A percentile compares a stretch with the other conserved stretches of the same genome.
Conservation (phyloP, 345 rosid species). For the Xanthoceras sorbifolium region DNA sequence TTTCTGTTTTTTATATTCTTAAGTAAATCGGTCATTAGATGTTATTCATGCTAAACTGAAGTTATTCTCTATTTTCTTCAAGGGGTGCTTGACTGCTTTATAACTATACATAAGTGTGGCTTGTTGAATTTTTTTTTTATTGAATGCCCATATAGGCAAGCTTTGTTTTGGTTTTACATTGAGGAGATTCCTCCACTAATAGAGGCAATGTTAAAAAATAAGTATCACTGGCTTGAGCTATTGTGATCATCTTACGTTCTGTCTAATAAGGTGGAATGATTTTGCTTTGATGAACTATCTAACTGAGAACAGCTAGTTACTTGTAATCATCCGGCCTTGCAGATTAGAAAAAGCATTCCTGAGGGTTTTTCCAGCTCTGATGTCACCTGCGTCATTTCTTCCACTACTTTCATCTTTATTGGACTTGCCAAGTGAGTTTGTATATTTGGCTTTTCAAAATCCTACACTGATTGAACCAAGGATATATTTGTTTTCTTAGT, state of each 20-base stretch:
- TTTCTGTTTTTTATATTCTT: neutral
- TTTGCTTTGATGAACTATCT: neutral
- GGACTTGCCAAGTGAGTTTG: slow-evolving; percentile 83
- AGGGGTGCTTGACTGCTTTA: neutral
- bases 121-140: neutral
- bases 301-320: slow-evolving; percentile 10
- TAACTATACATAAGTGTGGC: neutral
- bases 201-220: neutral
- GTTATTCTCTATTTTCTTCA: neutral
- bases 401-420: slow-evolving; percentile 83
- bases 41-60: neutral
- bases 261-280: neutral
- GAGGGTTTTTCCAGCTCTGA: slow-evolving; percentile 72
- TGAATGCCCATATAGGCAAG: neutral
- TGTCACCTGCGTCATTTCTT: slow-evolving; percentile 91
- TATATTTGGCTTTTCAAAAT: slow-evolving; percentile 15
- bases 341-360: slow-evolving; percentile 79
- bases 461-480: slow-evolving; percentile 3
- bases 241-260: neutral
- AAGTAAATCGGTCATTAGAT: neutral
- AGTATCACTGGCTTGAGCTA: neutral
- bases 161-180: neutral
- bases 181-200: neutral
- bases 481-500: neutral
- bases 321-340: slow-evolving; percentile 30